Percentiles rank a stretch among this genome's conserved stretches.
Evolutionary conservation across 306 rosid species (phyloP).

Genomic region (Castanospermum australe): DNA sequence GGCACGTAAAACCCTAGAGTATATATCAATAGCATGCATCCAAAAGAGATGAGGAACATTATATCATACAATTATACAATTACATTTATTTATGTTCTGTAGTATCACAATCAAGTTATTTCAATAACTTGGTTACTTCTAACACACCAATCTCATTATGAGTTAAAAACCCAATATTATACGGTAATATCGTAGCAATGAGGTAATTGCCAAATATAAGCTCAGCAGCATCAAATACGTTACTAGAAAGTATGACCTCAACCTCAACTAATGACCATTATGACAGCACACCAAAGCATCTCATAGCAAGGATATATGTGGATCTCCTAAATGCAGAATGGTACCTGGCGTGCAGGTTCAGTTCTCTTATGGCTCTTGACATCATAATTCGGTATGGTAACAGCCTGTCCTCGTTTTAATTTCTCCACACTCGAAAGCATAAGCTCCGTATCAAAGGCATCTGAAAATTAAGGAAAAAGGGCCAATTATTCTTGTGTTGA

Average conservation of each 20-base stretch:
- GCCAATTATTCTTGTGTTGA: neutral
- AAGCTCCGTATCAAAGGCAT: slow-evolving; percentile 72
- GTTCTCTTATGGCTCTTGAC: slow-evolving; percentile 50
- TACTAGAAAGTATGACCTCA: neutral
- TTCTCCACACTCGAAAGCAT: slow-evolving; percentile 65
- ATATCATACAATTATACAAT: neutral
- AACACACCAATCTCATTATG: neutral
- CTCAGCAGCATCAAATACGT: neutral
- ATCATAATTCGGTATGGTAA: slow-evolving; percentile 78
- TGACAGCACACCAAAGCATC: no score
- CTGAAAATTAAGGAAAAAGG: slow-evolving; percentile 42
- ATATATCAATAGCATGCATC: neutral
- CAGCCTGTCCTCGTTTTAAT: slow-evolving; percentile 66
- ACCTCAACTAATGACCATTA: neutral
- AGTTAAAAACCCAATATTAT: neutral
- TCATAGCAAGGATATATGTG: no score
- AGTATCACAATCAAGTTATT: neutral
- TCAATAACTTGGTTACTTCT: neutral
- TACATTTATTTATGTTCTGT: neutral
- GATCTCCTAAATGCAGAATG: neutral
- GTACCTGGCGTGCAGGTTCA: slow-evolving; percentile 66
- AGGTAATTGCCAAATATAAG: neutral
- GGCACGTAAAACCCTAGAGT: neutral
- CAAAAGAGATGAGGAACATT: neutral
- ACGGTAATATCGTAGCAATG: neutral